Percentiles rank a stretch among this genome's conserved stretches.
phyloP scores from a whole-genome alignment of 106 monocot species.

The Allium sativum region DNA sequence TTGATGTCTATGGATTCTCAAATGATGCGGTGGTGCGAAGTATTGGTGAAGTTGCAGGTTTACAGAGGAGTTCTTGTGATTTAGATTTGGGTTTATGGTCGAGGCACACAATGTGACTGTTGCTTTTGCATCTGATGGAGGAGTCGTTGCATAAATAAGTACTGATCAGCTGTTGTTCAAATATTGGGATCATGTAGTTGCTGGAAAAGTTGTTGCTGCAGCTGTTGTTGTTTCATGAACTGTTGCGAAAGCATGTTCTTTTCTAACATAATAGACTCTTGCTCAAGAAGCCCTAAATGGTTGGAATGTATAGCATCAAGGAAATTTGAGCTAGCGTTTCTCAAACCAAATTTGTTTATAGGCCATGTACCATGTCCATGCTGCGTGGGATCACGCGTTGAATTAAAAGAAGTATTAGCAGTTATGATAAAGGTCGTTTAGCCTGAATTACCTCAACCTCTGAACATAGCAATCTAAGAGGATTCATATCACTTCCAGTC shows the following conservation, averaged over 20 bases:
- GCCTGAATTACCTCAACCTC: slow-evolving; percentile 60
- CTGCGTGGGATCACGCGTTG: slow-evolving; percentile 2
- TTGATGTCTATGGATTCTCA: too few species aligned
- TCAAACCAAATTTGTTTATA: slow-evolving; percentile 6
- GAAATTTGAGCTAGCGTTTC: slow-evolving; percentile 19
- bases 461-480: slow-evolving; percentile 71
- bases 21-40: too few species aligned
- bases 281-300: slow-evolving; percentile 37
- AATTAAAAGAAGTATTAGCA: slow-evolving; percentile 10
- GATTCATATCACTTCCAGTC: slow-evolving; percentile 45
- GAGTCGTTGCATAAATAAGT: slow-evolving; percentile 33
- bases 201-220: slow-evolving; percentile 44
- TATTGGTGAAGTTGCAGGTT: too few species aligned
- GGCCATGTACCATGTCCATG: slow-evolving; percentile 38
- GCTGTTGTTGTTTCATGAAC: slow-evolving; percentile 51
- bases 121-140: slow-evolving; percentile 31
- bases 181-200: slow-evolving; percentile 30
- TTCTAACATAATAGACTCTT: slow-evolving; percentile 38
- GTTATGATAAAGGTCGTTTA: slow-evolving; percentile 69
- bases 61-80: too few species aligned
- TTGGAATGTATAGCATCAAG: slow-evolving; percentile 25
- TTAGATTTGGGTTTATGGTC: too few species aligned
- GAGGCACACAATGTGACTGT: slow-evolving; percentile 35
- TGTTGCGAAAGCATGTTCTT: slow-evolving; percentile 41
- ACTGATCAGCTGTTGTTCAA: slow-evolving; percentile 27